phyloP scores from a whole-genome alignment of 2,329 filamentous ascomycete genomes.

The Trichoderma hamatum region DNA sequence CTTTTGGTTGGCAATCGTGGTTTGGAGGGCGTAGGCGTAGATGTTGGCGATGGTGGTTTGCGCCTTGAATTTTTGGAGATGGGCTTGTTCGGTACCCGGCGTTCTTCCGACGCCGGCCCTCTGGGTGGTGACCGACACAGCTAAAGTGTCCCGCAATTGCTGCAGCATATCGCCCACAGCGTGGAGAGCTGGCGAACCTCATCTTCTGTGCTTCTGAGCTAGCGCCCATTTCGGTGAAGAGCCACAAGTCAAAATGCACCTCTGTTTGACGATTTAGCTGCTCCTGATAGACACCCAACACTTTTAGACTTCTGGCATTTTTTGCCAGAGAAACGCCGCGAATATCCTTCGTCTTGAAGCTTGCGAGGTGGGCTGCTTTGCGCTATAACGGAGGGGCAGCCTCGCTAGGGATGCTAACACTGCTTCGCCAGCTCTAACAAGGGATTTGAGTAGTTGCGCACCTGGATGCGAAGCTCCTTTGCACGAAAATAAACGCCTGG shows the following conservation, averaged over 20 bases:
- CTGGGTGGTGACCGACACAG: neutral
- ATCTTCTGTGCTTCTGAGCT: neutral
- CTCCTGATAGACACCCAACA: neutral
- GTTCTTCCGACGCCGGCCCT: slow-evolving; percentile 41
- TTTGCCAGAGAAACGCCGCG: neutral
- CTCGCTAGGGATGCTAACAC: slow-evolving; percentile 1
- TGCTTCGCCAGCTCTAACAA: slow-evolving; percentile 17
- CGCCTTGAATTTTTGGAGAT: slow-evolving; percentile 29
- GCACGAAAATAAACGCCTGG: slow-evolving; percentile 7
- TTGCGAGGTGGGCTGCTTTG: slow-evolving; percentile 7
- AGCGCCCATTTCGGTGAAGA: neutral
- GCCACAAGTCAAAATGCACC: neutral
- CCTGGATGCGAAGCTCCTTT: slow-evolving; percentile 16
- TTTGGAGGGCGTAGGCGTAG: neutral
- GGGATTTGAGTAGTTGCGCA: slow-evolving; percentile 5
- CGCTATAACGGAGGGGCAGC: slow-evolving; percentile 23
- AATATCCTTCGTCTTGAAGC: neutral
- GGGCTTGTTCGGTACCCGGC: slow-evolving; percentile 28
- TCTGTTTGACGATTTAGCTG: neutral
- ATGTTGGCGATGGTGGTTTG: slow-evolving; percentile 12
- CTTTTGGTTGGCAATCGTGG: neutral
- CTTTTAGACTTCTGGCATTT: neutral
- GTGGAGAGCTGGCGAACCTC: neutral
- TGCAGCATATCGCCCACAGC: neutral
- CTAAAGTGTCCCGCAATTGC: slow-evolving; percentile 4